phyloP scores from a whole-genome alignment of 176 grass and related monocot species.

The Urochloa ruziziensis region DNA sequence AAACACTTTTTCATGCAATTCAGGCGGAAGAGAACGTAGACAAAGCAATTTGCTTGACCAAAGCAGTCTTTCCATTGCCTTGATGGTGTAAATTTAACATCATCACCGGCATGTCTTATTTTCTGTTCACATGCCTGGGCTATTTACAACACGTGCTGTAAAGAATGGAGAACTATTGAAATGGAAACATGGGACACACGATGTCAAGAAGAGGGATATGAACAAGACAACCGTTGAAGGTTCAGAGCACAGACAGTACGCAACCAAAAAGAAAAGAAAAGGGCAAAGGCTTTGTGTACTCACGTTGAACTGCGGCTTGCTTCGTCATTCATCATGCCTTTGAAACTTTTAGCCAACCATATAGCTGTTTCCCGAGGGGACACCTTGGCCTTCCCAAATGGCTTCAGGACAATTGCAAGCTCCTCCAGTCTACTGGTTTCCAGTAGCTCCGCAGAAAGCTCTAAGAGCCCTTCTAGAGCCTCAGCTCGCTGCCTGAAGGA shows the following conservation, averaged over 20 bases:
- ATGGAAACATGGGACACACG: slow-evolving; percentile 24
- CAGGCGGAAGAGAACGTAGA: neutral
- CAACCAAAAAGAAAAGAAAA: neutral
- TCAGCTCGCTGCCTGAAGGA: slow-evolving; percentile 96
- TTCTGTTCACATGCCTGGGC: slow-evolving; percentile 35
- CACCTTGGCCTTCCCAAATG: slow-evolving; percentile 97
- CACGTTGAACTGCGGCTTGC: slow-evolving; percentile 50
- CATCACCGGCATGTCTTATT: slow-evolving; percentile 39
- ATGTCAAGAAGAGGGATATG: slow-evolving; percentile 14
- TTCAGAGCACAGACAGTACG: slow-evolving; percentile 19
- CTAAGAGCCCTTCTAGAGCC: slow-evolving; percentile 91
- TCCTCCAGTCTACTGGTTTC: slow-evolving; percentile 83
- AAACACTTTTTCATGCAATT: neutral
- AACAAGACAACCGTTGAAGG: slow-evolving; percentile 29
- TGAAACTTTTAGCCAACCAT: slow-evolving; percentile 97
- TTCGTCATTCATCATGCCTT: slow-evolving; percentile 98
- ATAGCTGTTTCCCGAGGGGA: slow-evolving; percentile 96
- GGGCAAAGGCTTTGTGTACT: slow-evolving; percentile 13
- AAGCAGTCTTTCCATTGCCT: slow-evolving; percentile 15
- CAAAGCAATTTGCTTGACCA: neutral
- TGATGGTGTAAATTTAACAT: slow-evolving; percentile 20
- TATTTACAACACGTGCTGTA: slow-evolving; percentile 61
- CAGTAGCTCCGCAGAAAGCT: slow-evolving; percentile 87
- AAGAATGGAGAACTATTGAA: slow-evolving; percentile 35
- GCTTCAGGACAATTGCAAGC: slow-evolving; percentile 83